phyloP scores from a whole-genome alignment of 1,139 yeast genomes.

The Geotrichum restrictum region DNA sequence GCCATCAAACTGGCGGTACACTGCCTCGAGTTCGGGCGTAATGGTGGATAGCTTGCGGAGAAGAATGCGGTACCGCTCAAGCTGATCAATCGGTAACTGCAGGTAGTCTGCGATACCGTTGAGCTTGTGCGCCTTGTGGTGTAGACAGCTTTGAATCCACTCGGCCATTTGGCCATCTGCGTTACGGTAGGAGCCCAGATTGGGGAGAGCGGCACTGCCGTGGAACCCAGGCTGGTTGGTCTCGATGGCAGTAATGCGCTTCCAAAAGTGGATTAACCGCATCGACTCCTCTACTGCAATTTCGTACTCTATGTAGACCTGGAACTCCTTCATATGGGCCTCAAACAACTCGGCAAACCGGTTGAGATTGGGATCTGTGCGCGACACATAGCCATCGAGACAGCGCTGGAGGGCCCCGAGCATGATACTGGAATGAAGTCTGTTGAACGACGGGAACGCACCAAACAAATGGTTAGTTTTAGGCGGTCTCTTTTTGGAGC shows the following conservation, averaged over 20 bases:
- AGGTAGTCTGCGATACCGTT: conserved; percentile 27
- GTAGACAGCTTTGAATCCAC: conserved; percentile 25
- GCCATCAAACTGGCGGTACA: conserved; percentile 7
- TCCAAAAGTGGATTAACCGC: conserved; percentile 20
- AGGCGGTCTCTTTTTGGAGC: conserved; percentile 21
- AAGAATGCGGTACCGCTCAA: conserved; percentile 14
- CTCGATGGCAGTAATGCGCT: conserved; percentile 19
- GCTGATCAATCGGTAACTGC: conserved; percentile 25
- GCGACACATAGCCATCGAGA: conserved; percentile 19
- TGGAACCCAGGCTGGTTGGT: conserved; percentile 21
- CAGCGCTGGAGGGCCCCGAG: conserved; percentile 26
- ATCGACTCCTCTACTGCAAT: conserved; percentile 20
- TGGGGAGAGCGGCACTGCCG: conserved; percentile 21
- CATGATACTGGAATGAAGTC: conserved; percentile 28
- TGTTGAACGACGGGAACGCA: conserved; percentile 28
- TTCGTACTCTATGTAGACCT: conserved; percentile 23
- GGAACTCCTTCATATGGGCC: conserved; percentile 22
- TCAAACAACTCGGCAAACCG: conserved; percentile 21
- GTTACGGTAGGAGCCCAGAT: conserved; percentile 25
- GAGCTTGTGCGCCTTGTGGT: conserved; percentile 25
- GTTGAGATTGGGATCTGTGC: conserved; percentile 19
- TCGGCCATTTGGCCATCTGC: conserved; percentile 31
- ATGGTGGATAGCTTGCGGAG: conserved; percentile 12
- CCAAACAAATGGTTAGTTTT: conserved; percentile 26
- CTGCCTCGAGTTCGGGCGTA: conserved; percentile 7